These are phyloP conservation scores for Xylaria sp. DNA, from an alignment of 2,329 filamentous ascomycete species.

Conservation along the genomic window DNA sequence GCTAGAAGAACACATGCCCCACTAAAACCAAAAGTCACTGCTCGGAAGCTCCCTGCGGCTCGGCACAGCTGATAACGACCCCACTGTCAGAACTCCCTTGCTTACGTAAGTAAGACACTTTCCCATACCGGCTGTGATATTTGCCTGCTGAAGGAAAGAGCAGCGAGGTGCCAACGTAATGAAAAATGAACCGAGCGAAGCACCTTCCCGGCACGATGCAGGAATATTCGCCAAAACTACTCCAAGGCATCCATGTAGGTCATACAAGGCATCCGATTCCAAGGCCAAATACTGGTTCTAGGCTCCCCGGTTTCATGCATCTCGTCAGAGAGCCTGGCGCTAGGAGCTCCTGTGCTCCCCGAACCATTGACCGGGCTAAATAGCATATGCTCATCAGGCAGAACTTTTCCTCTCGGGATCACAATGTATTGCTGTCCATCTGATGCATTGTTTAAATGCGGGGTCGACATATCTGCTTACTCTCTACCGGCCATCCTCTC, in stretches of 20 bases:
- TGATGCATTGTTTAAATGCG: neutral
- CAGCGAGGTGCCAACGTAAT: no score
- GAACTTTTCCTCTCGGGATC: neutral
- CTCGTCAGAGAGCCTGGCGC: neutral
- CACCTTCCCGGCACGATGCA: no score
- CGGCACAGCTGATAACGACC: slow-evolving; percentile 20
- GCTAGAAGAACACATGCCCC: neutral
- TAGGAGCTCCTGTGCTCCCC: neutral
- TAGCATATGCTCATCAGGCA: neutral
- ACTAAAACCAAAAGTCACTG: neutral
- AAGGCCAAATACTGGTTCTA: neutral
- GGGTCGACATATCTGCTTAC: neutral
- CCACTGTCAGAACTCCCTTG: neutral
- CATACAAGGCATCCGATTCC: neutral
- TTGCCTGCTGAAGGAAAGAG: no score
- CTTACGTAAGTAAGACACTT: neutral
- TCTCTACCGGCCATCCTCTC: neutral
- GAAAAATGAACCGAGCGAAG: no score
- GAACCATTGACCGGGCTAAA: neutral
- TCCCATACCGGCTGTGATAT: no score
- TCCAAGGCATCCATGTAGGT: no score
- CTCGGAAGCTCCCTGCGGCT: neutral
- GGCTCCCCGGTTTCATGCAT: neutral
- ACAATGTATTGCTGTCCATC: neutral
- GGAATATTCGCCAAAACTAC: no score